Evolutionary conservation across 805 yeast genomes (phyloP), one percentile per base, ranked within the genome.

Genomic region (Cyberlindnera veronae): DNA sequence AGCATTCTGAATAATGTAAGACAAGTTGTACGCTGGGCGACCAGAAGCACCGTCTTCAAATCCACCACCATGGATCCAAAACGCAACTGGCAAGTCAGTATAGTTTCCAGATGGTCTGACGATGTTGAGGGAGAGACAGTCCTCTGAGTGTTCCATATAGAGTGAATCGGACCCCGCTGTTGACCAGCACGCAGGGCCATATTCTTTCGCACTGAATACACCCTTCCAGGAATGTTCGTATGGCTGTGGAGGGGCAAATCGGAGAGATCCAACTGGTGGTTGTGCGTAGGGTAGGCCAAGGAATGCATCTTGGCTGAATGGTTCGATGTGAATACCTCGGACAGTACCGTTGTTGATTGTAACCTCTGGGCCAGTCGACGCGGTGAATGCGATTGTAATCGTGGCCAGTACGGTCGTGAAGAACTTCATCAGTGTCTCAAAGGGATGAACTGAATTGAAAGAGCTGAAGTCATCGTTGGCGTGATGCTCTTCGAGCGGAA

Each of bases 41-140:
- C 34, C 14, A 23, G 41, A 33, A 3, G 64, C 45, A 14, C 68
- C 66, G 17, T 49, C 50, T 4, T 38, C 15, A 36, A 57, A 62
- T 2, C 65, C 59, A 24, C 70, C 69, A 12, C 69, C 70, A 39
- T 63, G 64, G 28, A 65, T 53, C 61, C 64, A 63, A 13, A 56
- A 46, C 30, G 51, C 50, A 11, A 61, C 63, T 6, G 71, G 71
- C 18, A 54, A 38, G 13, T 46, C 30, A 3, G 34, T 20, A 31
- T 42, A 36, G 31, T 42, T 27, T 13, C 50, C 45, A 4, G 40
- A 17, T 6, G 64, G 63, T 9, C 42, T 46, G 18, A 51, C 57
- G 22, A 62, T 49, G 41, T 60, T 61, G 16, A 62, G 39, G 7
- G 46, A 49, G 23, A 62, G 48, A 46, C 65, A 61, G 42, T 62